Percentiles rank a stretch among this genome's conserved stretches.
These are phyloP conservation scores for Silene uniflora DNA, from an alignment of 148 eudicot species.

Conservation along the genomic window DNA sequence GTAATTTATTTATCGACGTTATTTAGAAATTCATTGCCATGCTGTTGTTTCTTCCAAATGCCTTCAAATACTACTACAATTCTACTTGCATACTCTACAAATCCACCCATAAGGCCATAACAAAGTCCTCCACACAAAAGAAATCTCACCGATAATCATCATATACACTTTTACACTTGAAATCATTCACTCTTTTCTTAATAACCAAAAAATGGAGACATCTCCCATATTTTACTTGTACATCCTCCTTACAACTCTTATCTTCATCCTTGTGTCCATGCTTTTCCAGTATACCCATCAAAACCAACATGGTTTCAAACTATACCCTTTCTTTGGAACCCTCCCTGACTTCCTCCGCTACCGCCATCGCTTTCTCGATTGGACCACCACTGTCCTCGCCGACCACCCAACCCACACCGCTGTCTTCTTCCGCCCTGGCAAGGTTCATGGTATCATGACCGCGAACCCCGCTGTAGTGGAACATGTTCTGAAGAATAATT, in stretches of 20 bases:
- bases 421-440: slow-evolving; percentile 57
- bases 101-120: no score
- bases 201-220: slow-evolving; percentile 4
- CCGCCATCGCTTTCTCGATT: slow-evolving; percentile 72
- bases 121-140: no score
- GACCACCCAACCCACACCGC: slow-evolving; percentile 43
- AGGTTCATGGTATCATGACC: slow-evolving; percentile 48
- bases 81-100: no score
- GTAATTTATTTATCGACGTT: no score
- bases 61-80: no score
- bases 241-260: slow-evolving; percentile 11
- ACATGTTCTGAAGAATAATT: slow-evolving; percentile 59
- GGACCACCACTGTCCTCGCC: slow-evolving; percentile 49
- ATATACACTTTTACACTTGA: no score
- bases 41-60: no score
- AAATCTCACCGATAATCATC: no score
- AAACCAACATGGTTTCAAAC: slow-evolving; percentile 41
- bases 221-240: not conserved
- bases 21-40: no score
- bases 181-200: not conserved
- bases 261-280: not conserved
- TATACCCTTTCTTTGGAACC: slow-evolving; percentile 54
- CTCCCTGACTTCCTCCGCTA: slow-evolving; percentile 49
- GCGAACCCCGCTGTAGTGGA: slow-evolving; percentile 61
- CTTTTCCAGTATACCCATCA: slow-evolving; percentile 11